Conservation (phyloP, 495 filamentous ascomycete genomes). For the Pyrenula aspistea region DNA sequence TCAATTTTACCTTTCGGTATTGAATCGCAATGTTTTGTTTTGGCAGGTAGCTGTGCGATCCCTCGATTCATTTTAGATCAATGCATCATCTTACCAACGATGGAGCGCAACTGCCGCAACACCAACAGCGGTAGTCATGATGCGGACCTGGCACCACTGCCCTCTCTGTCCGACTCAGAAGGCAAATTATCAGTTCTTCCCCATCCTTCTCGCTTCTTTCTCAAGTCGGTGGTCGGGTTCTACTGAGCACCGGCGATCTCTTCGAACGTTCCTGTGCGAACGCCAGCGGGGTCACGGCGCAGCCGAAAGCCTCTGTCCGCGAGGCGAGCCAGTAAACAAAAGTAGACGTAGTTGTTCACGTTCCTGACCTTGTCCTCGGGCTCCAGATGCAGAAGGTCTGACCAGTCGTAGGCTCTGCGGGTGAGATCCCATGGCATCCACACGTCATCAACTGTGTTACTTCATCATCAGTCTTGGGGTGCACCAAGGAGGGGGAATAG, state of each 20-base stretch:
- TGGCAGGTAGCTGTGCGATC: too few relatives aligned
- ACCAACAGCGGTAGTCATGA: too few relatives aligned
- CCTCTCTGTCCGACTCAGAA: too few relatives aligned
- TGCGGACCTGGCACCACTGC: too few relatives aligned
- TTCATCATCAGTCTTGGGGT: not conserved
- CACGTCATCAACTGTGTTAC: not conserved
- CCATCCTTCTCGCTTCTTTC: too few relatives aligned
- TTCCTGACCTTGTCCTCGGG: not conserved
- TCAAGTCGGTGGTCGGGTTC: too few relatives aligned
- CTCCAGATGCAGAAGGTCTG: not conserved
- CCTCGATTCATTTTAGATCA: too few relatives aligned
- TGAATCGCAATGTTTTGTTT: too few relatives aligned
- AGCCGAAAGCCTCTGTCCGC: not conserved
- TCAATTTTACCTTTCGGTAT: too few relatives aligned
- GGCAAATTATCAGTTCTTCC: too few relatives aligned
- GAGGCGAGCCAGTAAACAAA: not conserved
- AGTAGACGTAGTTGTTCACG: not conserved
- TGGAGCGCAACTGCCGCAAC: too few relatives aligned
- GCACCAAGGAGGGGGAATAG: not conserved
- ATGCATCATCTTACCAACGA: too few relatives aligned
- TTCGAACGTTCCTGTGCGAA: not conserved
- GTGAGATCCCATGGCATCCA: not conserved
- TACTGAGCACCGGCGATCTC: not conserved
- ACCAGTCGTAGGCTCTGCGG: not conserved
- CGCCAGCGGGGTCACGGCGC: not conserved